Evolutionary conservation across 768 basidiomycete species (phyloP), one percentile per base, ranked within the genome.

Genomic region (Termitomyces eurrhizus): DNA sequence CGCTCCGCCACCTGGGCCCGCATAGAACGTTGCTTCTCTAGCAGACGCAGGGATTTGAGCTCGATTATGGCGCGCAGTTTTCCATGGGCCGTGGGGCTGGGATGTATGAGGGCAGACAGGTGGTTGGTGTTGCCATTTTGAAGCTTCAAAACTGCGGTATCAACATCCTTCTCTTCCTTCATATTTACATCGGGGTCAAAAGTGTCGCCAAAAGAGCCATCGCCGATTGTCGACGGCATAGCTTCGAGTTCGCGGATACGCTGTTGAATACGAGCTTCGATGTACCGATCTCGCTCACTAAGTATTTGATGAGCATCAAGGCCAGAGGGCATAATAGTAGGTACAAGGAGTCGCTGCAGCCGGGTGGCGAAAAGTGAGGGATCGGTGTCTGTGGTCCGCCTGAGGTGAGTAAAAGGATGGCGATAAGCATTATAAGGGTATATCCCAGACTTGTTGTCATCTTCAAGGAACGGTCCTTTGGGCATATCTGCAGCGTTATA

Each of bases 351-450:
- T 3, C 90, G 83, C 68, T 93, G 91, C 33, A 92, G 78, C 37
- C 88, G 87, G 33, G 88, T 89, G 1, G 87, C 84, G 65, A 85
- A 87, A 59, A 86, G 74, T 46, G 79, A 73, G 14, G 87, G 86
- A 68, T 86, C 85, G 53, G 77, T 79, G 55, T 85, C 84, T 35
- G 83, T 64, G 29, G 81, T 77, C 42, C 90, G 86, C 62, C 88
- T 87, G 64, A 92, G 84, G 63, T 92, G 88, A 3, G 87, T 79
- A 71, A 95, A 89, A 13, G 95, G 95, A 67, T 94, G 85, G 33
- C 83, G 81, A 70, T 86, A 95, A 21, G 95, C 88, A 71, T 96
- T 96, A 78, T 95, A 95, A 2, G 95, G 95, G 67, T 95, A 94
- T 61, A 95, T 87, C 44, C 85, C 84, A 0, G 93, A 94, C 59